Evolutionary conservation across 768 basidiomycete genomes (phyloP), one percentile per base, ranked within the genome.

Genomic region (Pisolithus orientalis): DNA sequence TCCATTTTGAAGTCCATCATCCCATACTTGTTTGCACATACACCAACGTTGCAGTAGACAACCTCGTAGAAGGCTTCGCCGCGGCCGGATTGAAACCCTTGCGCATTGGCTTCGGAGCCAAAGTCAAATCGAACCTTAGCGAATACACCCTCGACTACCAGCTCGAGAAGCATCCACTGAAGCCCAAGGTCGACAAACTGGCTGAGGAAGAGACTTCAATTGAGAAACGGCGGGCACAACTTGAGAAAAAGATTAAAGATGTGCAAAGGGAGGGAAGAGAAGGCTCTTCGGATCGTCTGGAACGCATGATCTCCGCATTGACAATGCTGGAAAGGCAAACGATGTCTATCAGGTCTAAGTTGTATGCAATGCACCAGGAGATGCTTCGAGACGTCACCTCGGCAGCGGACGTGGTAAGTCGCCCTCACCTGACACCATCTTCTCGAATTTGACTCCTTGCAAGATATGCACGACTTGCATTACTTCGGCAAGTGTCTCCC

Each of bases 21-120:
- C 92, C 92, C 1, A 74, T 95, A 39, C 79, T 97, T 13, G 86
- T 95, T n/a, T 90, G 90, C 65, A 94, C 94, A 0, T 95, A 90
- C 63, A 96, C 94, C 39, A 94, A 96, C 59, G 89, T 83, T 17
- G 93, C 94, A 0, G 91, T 94, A 17, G 93, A 96, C 64, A 90
- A 94, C 58, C 81, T 96, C 8, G 82, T 94, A 37, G 84, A 87
- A 62, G 88, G 88, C 0, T 74, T 94, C 25, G 75, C 74, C 8
- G 66, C 70, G 6, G 72, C 77, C 1, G 80, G 82, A 4, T 66
- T 94, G 44, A 83, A 82, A 55, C 85, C 93, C 1, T 69, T 95
- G 1, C 87, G 94, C 3, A 75, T 93, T 21, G 91, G 90, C 3
- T 80, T 75, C 43, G 75, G 72, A 10, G 80, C 80, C 24, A 78